Base-by-base conservation (phyloP, 805 yeast genomes). In the Clavispora fructus region DNA sequence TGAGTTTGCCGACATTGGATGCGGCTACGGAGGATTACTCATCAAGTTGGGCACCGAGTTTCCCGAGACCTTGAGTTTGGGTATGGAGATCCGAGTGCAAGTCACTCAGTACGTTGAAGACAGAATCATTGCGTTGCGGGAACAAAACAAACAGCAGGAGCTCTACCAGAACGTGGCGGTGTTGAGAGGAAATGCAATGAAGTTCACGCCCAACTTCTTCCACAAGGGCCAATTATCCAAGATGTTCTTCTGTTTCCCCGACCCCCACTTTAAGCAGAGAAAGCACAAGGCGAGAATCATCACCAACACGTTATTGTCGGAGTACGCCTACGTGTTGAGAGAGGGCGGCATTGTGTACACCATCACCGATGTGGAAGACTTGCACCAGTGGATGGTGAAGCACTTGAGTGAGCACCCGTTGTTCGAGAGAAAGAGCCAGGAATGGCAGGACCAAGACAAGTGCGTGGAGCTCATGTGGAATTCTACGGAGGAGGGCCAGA, bases 231-330 rank as follows among this genome's bases (percentile, higher is more conserved):
- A 90, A 63, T 70, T 91, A 43, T 80, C 84, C 30, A 94, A 92
- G 73, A 87, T 94, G 79, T 94, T 94, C 70, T 94, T 94, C 72
- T 94, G 99, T 65, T 94, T 94, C 78, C 99, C 99, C n/a, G 99
- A 94, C 67, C 99, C 99, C 7, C 99, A 94, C 66, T 94, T 94
- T 75, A 94, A 94, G 64, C 95, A 89, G 67, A 78, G 98, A 61
- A 94, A 94, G 63, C 99, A 94, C 69, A 94, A 94, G 75, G 97
- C 97, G 7, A 78, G 99, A 71, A 94, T 94, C 60, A 80, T 94
- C 54, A 91, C 99, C 45, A 84, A 82, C 54, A 92, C 98, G 2
- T 71, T 94, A 50, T 73, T 90, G 45, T 78, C 92, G 27, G 99
- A 94, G 65, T 94, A 94, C 63, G 98, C 99, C 3, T 94, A 80